These are phyloP conservation scores for Phaeoacremonium minimum DNA, from an alignment of 2,329 filamentous ascomycete genomes.

Conservation along the genomic window DNA sequence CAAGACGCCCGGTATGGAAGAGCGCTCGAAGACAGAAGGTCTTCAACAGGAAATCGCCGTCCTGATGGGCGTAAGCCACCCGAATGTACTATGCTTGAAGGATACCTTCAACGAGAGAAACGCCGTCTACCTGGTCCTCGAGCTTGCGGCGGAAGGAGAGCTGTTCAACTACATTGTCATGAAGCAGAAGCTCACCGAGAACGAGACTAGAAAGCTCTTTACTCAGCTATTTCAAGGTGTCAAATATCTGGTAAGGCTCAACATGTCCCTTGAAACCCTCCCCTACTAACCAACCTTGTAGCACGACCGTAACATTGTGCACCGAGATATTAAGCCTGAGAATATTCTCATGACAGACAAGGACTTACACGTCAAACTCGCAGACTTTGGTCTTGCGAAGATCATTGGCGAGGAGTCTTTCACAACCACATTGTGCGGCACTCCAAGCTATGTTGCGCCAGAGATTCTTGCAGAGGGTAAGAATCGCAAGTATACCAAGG, in stretches of 20 bases:
- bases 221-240: conserved; percentile 87
- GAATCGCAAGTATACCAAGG: conserved; percentile 85
- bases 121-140: conserved; percentile 85
- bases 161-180: conserved; percentile 92
- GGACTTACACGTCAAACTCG: conserved; percentile 81
- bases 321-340: conserved; percentile 96
- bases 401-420: conserved; percentile 99
- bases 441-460: conserved; percentile 94
- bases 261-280: neutral
- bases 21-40: conserved; percentile 77
- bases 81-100: conserved; percentile 87
- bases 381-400: conserved; percentile 95
- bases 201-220: conserved; percentile 82
- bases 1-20: conserved; percentile 75
- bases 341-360: conserved; percentile 90
- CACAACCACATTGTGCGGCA: conserved; percentile 92
- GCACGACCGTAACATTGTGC: conserved; percentile 97
- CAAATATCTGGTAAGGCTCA: conserved; percentile 85
- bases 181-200: conserved; percentile 82
- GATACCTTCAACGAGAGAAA: conserved; percentile 91
- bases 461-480: conserved; percentile 84
- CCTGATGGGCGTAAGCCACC: conserved; percentile 94
- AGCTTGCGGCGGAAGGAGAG: conserved; percentile 88
- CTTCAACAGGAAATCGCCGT: conserved; percentile 95
- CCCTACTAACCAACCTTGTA: conserved; percentile 33